Base-by-base conservation (phyloP, 2,329 filamentous ascomycete genomes). In the Fusarium verrucosum region DNA sequence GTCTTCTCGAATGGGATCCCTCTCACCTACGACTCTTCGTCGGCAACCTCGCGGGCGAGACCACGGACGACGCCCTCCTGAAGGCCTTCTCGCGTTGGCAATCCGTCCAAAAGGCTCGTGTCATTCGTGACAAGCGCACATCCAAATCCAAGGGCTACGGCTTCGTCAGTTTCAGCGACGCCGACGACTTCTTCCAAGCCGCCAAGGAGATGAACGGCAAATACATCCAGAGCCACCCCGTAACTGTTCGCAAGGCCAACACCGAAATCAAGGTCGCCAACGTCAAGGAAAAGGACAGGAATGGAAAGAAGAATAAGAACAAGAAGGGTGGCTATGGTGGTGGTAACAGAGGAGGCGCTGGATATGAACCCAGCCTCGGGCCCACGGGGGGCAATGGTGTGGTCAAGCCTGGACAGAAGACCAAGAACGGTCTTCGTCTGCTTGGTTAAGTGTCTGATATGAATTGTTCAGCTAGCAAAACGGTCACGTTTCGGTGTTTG, bases 201-300 rank as follows among this genome's bases (percentile, higher is more conserved):
- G 94, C 93, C 72, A 93, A 95, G 80, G 94, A 98, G 80, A 98
- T 98, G 95, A 92, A 97, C 73, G 94, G 94, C 70, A 98, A 99
- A 80, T 99, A 99, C 79, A 98, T 99, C 74, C 94, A 96, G 72
- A 97, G 93, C 76, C 95, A 98, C 77, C 95, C 95, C 0, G 92
- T 97, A 25, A 82, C 92, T 23, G 86, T 98, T 68, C 89, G 91
- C 77, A 92, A 95, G 76, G 92, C 92, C 67, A 96, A 90, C 69
- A 97, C 94, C 7, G 94, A 98, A 77, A 92, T 99, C 77, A 92
- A 92, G 74, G 87, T 92, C 6, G 83, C 88, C 13, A 84, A 83
- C n/a, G 84, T 87, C 69, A 88, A 87, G 72, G 89, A 90, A 38
- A 86, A 86, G 70, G 75, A 81, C 50, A 74, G 75, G 25, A 70